Conservation (phyloP, 192 early-diverging fungal species). For the Umbelopsis sp. region DNA sequence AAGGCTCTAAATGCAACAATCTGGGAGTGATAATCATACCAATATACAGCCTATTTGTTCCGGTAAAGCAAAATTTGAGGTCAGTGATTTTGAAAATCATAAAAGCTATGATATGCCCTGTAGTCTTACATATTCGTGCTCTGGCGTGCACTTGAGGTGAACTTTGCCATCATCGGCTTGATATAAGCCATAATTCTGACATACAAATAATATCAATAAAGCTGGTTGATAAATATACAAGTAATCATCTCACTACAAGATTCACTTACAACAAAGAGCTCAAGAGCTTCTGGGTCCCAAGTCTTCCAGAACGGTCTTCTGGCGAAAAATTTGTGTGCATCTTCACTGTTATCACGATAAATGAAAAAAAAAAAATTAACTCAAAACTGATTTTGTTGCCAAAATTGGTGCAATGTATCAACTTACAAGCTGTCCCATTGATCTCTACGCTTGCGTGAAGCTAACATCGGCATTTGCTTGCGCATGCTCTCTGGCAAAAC, state of each 20-base stretch:
- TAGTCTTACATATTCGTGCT: slow-evolving; percentile 47
- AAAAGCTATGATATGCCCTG: not conserved
- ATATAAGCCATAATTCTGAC: slow-evolving; percentile 46
- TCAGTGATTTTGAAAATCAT: not conserved
- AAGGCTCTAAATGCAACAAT: slow-evolving; percentile 34
- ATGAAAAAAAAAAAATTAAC: not conserved
- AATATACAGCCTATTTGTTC: slow-evolving; percentile 18
- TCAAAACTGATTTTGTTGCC: too few species aligned
- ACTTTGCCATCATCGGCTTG: slow-evolving; percentile 41
- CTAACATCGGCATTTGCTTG: slow-evolving; percentile 35
- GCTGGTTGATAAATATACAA: not conserved
- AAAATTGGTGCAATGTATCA: not conserved
- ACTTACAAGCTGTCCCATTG: slow-evolving; percentile 46
- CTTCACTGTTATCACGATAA: slow-evolving; percentile 23
- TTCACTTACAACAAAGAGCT: slow-evolving; percentile 54
- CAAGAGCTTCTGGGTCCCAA: slow-evolving; percentile 52
- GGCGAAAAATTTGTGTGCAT: slow-evolving; percentile 22
- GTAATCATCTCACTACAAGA: not conserved
- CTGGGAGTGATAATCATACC: slow-evolving; percentile 15
- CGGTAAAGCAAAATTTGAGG: not conserved
- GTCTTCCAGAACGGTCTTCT: slow-evolving; percentile 38
- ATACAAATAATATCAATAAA: not conserved
- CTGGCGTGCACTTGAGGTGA: slow-evolving; percentile 44
- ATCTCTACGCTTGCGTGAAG: slow-evolving; percentile 48
- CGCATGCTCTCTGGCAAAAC: slow-evolving; percentile 34